Conservation (phyloP, 306 rosid genomes). For the Myrica gale region DNA sequence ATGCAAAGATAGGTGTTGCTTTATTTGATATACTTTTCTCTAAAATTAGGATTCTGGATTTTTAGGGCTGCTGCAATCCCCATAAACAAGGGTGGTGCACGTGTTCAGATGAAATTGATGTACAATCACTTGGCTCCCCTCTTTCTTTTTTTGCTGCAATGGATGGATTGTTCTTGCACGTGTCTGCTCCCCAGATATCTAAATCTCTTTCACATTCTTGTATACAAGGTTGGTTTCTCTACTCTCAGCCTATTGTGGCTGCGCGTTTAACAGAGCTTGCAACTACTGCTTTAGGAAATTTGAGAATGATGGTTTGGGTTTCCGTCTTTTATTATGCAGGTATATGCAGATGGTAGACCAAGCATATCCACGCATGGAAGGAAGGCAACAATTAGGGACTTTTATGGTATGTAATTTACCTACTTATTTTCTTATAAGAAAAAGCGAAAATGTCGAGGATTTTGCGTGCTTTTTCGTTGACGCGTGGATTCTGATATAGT, state of each 20-base stretch:
- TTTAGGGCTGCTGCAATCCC: slow-evolving; percentile 95
- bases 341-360: slow-evolving; percentile 74
- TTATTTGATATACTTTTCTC: slow-evolving; percentile 5
- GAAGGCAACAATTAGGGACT: slow-evolving; percentile 84
- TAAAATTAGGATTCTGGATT: slow-evolving; percentile 36
- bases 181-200: slow-evolving; percentile 76
- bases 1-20: neutral
- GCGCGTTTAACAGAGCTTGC: slow-evolving; percentile 16
- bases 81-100: slow-evolving; percentile 69
- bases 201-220: slow-evolving; percentile 71
- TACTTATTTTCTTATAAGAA: neutral
- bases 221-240: slow-evolving; percentile 65
- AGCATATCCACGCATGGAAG: slow-evolving; percentile 67
- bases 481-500: slow-evolving; percentile 28
- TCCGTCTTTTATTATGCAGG: slow-evolving; percentile 45
- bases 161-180: slow-evolving; percentile 90
- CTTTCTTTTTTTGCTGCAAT: slow-evolving; percentile 71
- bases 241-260: slow-evolving; percentile 9
- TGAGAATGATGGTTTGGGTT: slow-evolving; percentile 21
- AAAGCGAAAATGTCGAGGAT: neutral
- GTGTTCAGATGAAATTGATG: slow-evolving; percentile 88
- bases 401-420: slow-evolving; percentile 63
- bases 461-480: slow-evolving; percentile 17
- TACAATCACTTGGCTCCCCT: slow-evolving; percentile 83
- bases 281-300: slow-evolving; percentile 4